phyloP scores from a whole-genome alignment of 352 stramenopile genomes.

The Phytophthora cactorum region DNA sequence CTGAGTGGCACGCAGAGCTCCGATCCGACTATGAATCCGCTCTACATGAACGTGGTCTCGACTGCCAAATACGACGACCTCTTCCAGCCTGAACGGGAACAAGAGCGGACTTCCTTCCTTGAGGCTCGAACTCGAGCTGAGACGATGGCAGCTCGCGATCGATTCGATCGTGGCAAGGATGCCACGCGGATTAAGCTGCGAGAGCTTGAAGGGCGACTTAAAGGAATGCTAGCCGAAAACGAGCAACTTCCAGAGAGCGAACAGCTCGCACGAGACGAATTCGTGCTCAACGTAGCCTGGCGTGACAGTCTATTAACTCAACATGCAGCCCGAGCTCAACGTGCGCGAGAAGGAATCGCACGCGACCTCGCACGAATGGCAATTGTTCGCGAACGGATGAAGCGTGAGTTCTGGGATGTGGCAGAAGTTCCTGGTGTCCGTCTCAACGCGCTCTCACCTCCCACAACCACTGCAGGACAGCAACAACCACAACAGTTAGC shows the following conservation, averaged over 20 bases:
- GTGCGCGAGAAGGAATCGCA: constrained; percentile 68
- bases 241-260: constrained; percentile 68
- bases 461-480: background rate
- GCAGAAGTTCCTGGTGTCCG: constrained; percentile 71
- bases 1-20: constrained; percentile 8
- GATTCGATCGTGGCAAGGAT: constrained; percentile 75
- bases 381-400: constrained; percentile 88
- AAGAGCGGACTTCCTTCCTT: constrained; percentile 49
- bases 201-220: constrained; percentile 72
- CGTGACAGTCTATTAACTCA: constrained; percentile 54
- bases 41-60: constrained; percentile 69
- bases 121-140: constrained; percentile 45
- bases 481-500: constrained; percentile 11
- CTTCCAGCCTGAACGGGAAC: constrained; percentile 59
- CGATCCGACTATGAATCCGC: constrained; percentile 43
- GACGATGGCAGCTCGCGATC: constrained; percentile 46
- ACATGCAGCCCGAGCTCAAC: constrained; percentile 64
- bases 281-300: constrained; percentile 90
- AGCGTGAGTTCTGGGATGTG: constrained; percentile 91
- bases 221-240: constrained; percentile 76
- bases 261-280: constrained; percentile 83
- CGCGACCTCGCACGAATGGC: constrained; percentile 77
- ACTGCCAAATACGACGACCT: constrained; percentile 76
- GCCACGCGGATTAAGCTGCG: constrained; percentile 64
- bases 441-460: constrained; percentile 57